Evolutionary conservation across 2,329 filamentous ascomycete species (phyloP).

Genomic region (Eutypa lata): DNA sequence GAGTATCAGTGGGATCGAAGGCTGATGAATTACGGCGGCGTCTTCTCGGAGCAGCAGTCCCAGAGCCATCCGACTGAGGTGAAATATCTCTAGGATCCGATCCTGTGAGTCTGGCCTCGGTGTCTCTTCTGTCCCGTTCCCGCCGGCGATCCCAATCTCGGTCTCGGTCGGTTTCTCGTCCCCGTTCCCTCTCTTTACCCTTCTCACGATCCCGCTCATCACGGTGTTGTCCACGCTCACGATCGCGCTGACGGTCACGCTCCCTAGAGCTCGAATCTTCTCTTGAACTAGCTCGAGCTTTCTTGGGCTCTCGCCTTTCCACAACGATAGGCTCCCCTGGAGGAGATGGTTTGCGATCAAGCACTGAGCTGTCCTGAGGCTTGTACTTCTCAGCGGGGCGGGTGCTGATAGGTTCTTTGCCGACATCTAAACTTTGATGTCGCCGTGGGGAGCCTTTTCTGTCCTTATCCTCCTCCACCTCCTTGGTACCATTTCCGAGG

Average conservation of each 20-base stretch:
- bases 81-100: constrained; percentile 36
- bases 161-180: constrained; percentile 11
- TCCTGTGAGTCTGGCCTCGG: constrained; percentile 32
- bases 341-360: constrained; percentile 19
- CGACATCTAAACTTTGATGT: constrained; percentile 22
- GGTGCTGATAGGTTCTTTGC: constrained; percentile 17
- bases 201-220: constrained; percentile 10
- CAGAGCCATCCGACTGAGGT: constrained; percentile 34
- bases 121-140: constrained; percentile 34
- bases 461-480: constrained; percentile 36
- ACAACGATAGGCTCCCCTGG: constrained; percentile 18
- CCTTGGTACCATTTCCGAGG: constrained; percentile 34
- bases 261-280: constrained; percentile 16
- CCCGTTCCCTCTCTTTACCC: constrained; percentile 10
- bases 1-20: constrained; percentile 53
- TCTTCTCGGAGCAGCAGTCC: constrained; percentile 35
- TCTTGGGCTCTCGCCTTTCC: constrained; percentile 22
- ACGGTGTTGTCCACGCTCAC: constrained; percentile 16
- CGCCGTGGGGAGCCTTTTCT: constrained; percentile 27
- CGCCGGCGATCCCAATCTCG: constrained; percentile 14
- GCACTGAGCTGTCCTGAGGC: constrained; percentile 23
- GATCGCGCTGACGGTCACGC: constrained; percentile 14
- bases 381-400: constrained; percentile 26
- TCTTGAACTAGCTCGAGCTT: constrained; percentile 17
- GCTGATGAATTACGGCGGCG: constrained; percentile 35